phyloP scores from a whole-genome alignment of 129 eudicot genomes.

The Tagetes patula region DNA sequence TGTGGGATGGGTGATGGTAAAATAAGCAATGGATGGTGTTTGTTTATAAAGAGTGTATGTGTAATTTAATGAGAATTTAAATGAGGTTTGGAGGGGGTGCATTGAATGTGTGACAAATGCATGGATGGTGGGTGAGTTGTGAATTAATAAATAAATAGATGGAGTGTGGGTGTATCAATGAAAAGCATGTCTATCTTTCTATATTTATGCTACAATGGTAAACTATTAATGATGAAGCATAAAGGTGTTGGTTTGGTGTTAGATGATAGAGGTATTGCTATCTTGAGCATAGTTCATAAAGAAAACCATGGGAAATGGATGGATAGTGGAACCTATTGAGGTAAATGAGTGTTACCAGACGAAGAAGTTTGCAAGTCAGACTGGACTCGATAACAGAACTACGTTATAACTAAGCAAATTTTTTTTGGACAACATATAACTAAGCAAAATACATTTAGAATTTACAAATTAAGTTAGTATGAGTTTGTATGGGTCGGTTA shows the following conservation, averaged over 20 bases:
- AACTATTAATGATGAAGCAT: not conserved
- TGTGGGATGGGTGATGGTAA: not conserved
- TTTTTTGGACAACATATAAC: too few relatives aligned
- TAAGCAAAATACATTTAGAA: too few relatives aligned
- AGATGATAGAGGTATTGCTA: not conserved
- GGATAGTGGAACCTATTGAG: too few relatives aligned
- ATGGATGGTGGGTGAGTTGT: conserved; percentile 9
- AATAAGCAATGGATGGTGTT: not conserved
- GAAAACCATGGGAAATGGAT: too few relatives aligned
- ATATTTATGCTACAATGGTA: not conserved
- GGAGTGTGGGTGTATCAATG: not conserved
- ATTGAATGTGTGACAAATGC: conserved; percentile 4
- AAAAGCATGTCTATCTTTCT: not conserved
- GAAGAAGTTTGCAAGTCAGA: too few relatives aligned
- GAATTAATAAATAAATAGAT: not conserved
- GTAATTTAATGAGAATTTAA: not conserved
- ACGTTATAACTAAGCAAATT: too few relatives aligned
- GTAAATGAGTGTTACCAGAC: too few relatives aligned
- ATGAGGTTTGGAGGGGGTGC: conserved; percentile 4
- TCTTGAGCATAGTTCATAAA: too few relatives aligned
- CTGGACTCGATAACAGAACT: too few relatives aligned
- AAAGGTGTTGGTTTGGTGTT: not conserved
- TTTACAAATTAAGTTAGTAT: too few relatives aligned
- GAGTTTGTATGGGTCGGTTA: too few relatives aligned
- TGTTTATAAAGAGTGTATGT: not conserved